Conservation (phyloP, 2,329 filamentous ascomycete species). For the Aspergillus chevalieri region DNA sequence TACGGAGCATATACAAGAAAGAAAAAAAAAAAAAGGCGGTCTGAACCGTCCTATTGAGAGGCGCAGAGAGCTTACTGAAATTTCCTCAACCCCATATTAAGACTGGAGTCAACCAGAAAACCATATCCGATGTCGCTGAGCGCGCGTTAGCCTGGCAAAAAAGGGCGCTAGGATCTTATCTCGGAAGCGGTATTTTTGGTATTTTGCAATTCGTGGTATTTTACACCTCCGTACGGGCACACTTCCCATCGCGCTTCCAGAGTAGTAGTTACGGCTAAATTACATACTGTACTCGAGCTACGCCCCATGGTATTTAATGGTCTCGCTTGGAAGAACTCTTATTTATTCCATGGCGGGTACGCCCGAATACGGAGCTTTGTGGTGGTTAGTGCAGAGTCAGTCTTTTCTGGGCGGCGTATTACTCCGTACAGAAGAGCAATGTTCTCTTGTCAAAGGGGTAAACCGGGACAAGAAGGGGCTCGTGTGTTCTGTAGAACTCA, state of each 20-base stretch:
- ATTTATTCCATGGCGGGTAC: background rate
- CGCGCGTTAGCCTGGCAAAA: conserved; percentile 3
- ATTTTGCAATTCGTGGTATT: background rate
- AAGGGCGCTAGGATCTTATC: conserved; percentile 20
- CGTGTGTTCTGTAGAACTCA: no score
- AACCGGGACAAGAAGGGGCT: no score
- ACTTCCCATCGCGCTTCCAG: background rate
- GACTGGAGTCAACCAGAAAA: background rate
- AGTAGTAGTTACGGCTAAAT: background rate
- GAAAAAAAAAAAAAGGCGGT: background rate
- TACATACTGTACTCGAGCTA: no score
- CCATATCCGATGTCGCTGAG: conserved; percentile 17
- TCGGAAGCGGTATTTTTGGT: conserved; percentile 8
- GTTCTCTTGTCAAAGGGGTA: no score
- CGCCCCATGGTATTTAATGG: no score
- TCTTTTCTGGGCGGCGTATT: no score
- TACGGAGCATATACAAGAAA: background rate
- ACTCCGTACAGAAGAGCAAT: no score
- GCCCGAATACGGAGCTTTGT: background rate
- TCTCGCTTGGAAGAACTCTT: background rate
- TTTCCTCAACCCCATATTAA: background rate
- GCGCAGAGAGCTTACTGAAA: background rate
- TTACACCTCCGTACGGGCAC: background rate
- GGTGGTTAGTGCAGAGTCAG: no score
- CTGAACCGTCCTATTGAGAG: background rate